A percentile compares a stretch with the other conserved stretches of the same genome.
Conservation (phyloP, 257 asterid species). For the Solanum piurae region DNA sequence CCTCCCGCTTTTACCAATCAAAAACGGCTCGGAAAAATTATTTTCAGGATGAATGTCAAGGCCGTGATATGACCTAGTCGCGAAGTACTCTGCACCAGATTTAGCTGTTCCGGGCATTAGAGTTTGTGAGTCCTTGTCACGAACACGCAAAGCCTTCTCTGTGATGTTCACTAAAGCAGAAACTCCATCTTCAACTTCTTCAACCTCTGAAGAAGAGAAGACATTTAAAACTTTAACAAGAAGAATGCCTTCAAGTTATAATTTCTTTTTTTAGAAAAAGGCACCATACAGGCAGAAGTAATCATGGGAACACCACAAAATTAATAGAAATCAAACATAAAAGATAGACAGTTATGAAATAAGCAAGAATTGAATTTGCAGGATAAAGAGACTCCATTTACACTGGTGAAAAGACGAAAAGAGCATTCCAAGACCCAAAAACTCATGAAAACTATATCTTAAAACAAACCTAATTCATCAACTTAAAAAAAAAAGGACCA, state of each 20-base stretch:
- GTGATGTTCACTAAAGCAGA: conserved; percentile 58
- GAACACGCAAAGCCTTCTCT: conserved; percentile 64
- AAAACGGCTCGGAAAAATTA: conserved; percentile 34
- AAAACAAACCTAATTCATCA: neutral
- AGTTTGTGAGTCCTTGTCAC: conserved; percentile 28
- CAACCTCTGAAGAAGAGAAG: conserved; percentile 24
- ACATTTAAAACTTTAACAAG: neutral
- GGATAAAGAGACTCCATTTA: neutral
- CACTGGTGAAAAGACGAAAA: neutral
- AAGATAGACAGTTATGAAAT: neutral
- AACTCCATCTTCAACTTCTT: conserved; percentile 49
- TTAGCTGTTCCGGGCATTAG: conserved; percentile 32
- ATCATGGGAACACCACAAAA: neutral
- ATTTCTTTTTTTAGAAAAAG: neutral
- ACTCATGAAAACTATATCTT: neutral
- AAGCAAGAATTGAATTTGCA: neutral
- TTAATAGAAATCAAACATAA: neutral
- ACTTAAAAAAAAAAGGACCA: neutral
- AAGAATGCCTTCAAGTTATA: neutral
- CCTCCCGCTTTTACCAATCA: conserved; percentile 72
- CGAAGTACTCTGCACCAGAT: conserved; percentile 85
- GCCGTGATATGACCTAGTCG: conserved; percentile 70
- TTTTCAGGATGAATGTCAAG: conserved; percentile 42
- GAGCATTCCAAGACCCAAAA: neutral
- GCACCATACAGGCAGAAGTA: neutral